Evolutionary conservation across 2,329 filamentous ascomycete genomes (phyloP).

Genomic region (Colletotrichum filicis): DNA sequence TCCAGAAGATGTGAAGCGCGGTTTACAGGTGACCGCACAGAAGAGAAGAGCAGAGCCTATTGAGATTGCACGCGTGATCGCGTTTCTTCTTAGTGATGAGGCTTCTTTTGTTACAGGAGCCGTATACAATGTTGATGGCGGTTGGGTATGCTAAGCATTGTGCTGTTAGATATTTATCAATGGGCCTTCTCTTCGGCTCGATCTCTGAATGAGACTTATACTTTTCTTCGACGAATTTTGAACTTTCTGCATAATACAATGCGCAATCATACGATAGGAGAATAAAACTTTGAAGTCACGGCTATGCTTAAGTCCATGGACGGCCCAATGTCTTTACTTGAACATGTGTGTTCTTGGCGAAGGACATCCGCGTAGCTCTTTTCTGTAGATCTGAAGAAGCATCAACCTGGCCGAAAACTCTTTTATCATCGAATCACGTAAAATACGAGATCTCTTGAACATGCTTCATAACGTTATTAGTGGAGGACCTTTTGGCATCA

Average conservation of each 20-base stretch:
- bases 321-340: too few relatives aligned
- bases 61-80: conserved; percentile 42
- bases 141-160: conserved; percentile 32
- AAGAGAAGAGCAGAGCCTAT: conserved; percentile 40
- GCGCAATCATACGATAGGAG: not conserved
- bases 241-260: not conserved
- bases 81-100: conserved; percentile 43
- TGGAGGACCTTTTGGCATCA: too few relatives aligned
- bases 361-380: too few relatives aligned
- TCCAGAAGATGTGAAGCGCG: conserved; percentile 29
- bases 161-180: not conserved
- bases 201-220: not conserved
- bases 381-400: too few relatives aligned
- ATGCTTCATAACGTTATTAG: too few relatives aligned
- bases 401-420: too few relatives aligned
- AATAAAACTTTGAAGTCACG: not conserved
- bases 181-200: not conserved
- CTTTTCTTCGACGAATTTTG: not conserved
- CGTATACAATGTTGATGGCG: conserved; percentile 40
- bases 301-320: rapidly evolving
- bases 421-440: too few relatives aligned
- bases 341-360: too few relatives aligned
- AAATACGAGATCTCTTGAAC: too few relatives aligned
- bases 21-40: conserved; percentile 34
- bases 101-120: conserved; percentile 42